Evolutionary conservation across 352 stramenopile genomes (phyloP).

Genomic region (Globisporangium abappressorium): DNA sequence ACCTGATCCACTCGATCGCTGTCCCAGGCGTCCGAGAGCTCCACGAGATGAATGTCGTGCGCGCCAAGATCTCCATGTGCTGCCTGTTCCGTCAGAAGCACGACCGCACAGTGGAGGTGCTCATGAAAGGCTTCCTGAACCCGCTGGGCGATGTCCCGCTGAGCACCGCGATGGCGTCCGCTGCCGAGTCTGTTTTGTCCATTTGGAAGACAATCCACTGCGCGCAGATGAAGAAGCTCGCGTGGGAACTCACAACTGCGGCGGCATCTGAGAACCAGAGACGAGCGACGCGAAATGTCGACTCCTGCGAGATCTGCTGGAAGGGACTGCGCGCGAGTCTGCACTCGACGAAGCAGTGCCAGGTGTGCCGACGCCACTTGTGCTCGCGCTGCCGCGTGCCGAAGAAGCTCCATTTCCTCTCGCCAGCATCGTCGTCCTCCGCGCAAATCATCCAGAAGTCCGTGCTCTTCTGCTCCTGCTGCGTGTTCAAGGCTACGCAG

Average conservation of each 20-base stretch:
- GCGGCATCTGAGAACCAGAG: background rate
- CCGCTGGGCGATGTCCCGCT: slow-evolving; percentile 10
- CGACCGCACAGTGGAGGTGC: slow-evolving; percentile 3
- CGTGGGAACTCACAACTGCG: slow-evolving; percentile 26
- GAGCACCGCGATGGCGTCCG: slow-evolving; percentile 12
- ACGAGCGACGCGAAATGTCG: background rate
- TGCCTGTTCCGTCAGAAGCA: slow-evolving; percentile 7
- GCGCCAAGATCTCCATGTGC: slow-evolving; percentile 15
- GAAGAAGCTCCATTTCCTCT: slow-evolving; percentile 16
- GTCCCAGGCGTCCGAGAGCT: slow-evolving; percentile 12
- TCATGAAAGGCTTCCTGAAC: slow-evolving; percentile 8
- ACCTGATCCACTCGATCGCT: slow-evolving; percentile 39
- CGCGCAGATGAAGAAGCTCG: slow-evolving; percentile 66
- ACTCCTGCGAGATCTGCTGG: slow-evolving; percentile 6
- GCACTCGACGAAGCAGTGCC: slow-evolving; percentile 6
- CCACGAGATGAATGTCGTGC: slow-evolving; percentile 12
- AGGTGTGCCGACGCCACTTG: slow-evolving; percentile 2
- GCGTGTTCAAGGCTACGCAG: slow-evolving; percentile 19
- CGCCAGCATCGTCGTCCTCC: background rate
- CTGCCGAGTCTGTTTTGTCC: slow-evolving; percentile 4
- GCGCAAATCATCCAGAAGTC: slow-evolving; percentile 18
- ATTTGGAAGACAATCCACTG: slow-evolving; percentile 23
- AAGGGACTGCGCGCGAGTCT: slow-evolving; percentile 1
- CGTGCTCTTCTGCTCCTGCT: slow-evolving; percentile 30
- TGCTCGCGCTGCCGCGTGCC: slow-evolving; percentile 11